Conservation (phyloP, 768 basidiomycete species). For the Hydnomerulius pinastri region DNA sequence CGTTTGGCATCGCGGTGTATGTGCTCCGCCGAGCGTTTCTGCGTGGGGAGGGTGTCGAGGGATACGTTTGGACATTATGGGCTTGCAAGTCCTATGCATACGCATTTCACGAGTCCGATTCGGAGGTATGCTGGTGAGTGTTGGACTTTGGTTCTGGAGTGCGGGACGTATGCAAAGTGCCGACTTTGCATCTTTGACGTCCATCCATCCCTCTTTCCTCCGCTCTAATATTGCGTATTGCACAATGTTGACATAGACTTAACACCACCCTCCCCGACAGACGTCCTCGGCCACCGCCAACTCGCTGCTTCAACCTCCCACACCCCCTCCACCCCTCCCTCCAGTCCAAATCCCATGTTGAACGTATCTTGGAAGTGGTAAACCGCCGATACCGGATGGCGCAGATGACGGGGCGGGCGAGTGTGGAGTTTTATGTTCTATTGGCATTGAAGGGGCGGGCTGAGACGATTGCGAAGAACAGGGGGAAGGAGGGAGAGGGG, state of each 20-base stretch:
- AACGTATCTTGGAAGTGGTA: constrained; percentile 80
- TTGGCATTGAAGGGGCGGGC: constrained; percentile 79
- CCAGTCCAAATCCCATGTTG: constrained; percentile 87
- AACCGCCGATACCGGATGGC: constrained; percentile 95
- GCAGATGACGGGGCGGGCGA: constrained; percentile 95
- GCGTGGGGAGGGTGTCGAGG: constrained; percentile 87
- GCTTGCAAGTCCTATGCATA: constrained; percentile 94
- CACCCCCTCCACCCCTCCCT: constrained; percentile 81
- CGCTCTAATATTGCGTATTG: too few species aligned
- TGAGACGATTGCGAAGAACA: constrained; percentile 38
- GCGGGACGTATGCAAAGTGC: too few species aligned
- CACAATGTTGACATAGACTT: not conserved
- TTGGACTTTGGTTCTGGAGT: too few species aligned
- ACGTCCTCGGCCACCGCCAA: constrained; percentile 94
- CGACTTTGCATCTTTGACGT: too few species aligned
- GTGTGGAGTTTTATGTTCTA: constrained; percentile 97
- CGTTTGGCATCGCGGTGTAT: constrained; percentile 99
- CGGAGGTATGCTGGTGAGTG: constrained; percentile 86
- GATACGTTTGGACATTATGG: constrained; percentile 98
- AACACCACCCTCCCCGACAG: constrained; percentile 41
- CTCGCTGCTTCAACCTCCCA: constrained; percentile 84
- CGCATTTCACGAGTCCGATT: constrained; percentile 98
- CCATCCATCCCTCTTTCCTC: not conserved
- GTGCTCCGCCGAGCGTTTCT: constrained; percentile 98
- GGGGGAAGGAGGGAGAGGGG: constrained; percentile 23